Percentiles rank a stretch among this genome's conserved stretches.
phyloP scores from a whole-genome alignment of 2,329 filamentous ascomycete genomes.

The Apiospora malaysiana region DNA sequence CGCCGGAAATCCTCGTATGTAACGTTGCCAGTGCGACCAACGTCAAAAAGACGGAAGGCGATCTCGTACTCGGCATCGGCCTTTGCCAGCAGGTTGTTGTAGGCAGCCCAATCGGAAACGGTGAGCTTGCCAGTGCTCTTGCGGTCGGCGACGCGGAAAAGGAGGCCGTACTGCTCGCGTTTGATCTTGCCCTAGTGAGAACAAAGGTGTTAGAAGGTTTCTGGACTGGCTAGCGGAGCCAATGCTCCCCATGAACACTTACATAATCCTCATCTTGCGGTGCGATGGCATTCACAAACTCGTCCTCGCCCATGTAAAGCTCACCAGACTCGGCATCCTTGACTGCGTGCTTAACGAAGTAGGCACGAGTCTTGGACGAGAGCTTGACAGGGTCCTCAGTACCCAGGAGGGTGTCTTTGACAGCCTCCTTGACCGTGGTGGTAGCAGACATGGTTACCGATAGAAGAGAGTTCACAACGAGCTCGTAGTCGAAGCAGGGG shows the following conservation, averaged over 20 bases:
- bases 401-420: slow-evolving; percentile 83
- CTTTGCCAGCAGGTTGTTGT: slow-evolving; percentile 92
- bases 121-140: slow-evolving; percentile 74
- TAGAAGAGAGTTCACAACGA: neutral
- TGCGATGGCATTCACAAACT: slow-evolving; percentile 91
- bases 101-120: slow-evolving; percentile 87
- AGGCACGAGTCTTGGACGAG: slow-evolving; percentile 75
- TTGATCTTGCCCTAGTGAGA: slow-evolving; percentile 88
- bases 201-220: slow-evolving; percentile 19
- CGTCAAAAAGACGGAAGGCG: slow-evolving; percentile 94
- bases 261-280: slow-evolving; percentile 90
- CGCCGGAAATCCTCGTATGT: slow-evolving; percentile 88
- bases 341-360: slow-evolving; percentile 77
- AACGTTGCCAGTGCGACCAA: slow-evolving; percentile 81
- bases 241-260: slow-evolving; percentile 48
- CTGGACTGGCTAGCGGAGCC: neutral
- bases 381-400: slow-evolving; percentile 62
- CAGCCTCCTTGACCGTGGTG: slow-evolving; percentile 66
- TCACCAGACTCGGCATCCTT: slow-evolving; percentile 80
- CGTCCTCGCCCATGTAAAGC: slow-evolving; percentile 78
- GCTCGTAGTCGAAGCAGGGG: neutral
- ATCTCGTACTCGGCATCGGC: slow-evolving; percentile 99
- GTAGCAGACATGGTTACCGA: slow-evolving; percentile 47
- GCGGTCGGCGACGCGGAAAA: slow-evolving; percentile 90
- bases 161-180: slow-evolving; percentile 91